Evolutionary conservation across 805 yeast genomes (phyloP).

Genomic region (Schizosaccharomyces pombe): DNA sequence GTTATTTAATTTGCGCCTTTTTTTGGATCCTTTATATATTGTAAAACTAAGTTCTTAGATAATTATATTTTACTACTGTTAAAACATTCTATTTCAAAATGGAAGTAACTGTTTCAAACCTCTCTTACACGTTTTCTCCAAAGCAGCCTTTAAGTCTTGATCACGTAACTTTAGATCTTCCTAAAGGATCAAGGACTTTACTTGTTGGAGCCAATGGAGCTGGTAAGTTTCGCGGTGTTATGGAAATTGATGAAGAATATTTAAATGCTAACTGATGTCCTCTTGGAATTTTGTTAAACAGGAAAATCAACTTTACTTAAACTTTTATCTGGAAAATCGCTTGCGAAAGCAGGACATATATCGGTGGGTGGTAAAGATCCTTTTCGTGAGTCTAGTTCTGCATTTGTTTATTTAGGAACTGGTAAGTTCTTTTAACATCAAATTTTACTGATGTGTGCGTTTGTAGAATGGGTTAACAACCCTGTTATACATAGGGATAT

Average conservation of each 20-base stretch:
- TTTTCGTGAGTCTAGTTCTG: constrained; percentile 32
- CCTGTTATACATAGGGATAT: constrained; percentile 77
- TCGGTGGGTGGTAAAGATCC: constrained; percentile 71
- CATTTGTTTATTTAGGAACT: constrained; percentile 65
- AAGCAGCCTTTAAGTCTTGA: constrained; percentile 17
- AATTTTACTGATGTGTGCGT: not conserved
- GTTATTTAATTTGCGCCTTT: no score
- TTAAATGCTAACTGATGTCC: no score
- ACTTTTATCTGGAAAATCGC: constrained; percentile 74
- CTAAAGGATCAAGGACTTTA: constrained; percentile 52
- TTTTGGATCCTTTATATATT: no score
- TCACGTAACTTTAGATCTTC: constrained; percentile 35
- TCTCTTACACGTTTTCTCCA: not conserved
- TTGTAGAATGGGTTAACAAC: constrained; percentile 73
- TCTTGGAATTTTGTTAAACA: constrained; percentile 39
- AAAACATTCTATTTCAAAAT: not conserved
- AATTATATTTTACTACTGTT: no score
- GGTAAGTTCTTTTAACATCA: no score
- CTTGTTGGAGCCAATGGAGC: constrained; percentile 57
- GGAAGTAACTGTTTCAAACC: not conserved
- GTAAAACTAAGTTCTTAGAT: no score
- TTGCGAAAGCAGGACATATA: constrained; percentile 50
- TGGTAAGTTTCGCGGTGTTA: not conserved
- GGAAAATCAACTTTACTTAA: constrained; percentile 59
- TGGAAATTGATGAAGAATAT: not conserved